Conservation (phyloP, 768 basidiomycete genomes). For the Phaeolepiota aurea region DNA sequence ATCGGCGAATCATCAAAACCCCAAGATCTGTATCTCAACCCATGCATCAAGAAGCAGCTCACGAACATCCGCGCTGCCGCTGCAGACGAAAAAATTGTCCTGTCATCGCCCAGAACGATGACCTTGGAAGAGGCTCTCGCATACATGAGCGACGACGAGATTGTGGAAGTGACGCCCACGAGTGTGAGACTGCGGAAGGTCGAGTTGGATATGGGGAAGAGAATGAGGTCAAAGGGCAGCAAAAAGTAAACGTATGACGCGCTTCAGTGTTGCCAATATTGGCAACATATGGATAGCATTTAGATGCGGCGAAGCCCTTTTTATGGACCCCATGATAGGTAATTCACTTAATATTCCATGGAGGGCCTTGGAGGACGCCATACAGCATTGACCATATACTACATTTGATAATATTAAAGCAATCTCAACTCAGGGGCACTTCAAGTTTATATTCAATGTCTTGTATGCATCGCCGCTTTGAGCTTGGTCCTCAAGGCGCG, state of each 20-base stretch:
- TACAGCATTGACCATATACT: no score
- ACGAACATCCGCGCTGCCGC: constrained; percentile 41
- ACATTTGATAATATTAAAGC: no score
- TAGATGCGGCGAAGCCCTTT: no score
- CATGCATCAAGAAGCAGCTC: constrained; percentile 38
- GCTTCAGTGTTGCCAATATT: no score
- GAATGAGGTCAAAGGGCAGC: constrained; percentile 16
- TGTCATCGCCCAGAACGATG: constrained; percentile 34
- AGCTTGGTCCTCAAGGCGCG: no score
- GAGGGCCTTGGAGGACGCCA: no score
- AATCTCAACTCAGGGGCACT: no score
- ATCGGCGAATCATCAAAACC: constrained; percentile 40
- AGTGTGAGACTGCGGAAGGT: constrained; percentile 34
- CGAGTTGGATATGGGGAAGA: constrained; percentile 26
- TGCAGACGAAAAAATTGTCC: constrained; percentile 42
- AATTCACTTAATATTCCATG: no score
- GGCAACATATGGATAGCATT: no score
- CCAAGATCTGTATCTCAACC: constrained; percentile 38
- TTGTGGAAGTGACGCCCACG: constrained; percentile 38
- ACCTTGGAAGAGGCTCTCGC: constrained; percentile 36
- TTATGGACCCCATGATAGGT: no score
- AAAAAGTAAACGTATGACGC: constrained; percentile 14
- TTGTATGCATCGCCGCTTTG: no score
- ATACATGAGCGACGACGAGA: constrained; percentile 42
- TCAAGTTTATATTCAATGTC: no score